Base-by-base conservation (phyloP, 2,329 filamentous ascomycete genomes). In the Alternaria arbusti region DNA sequence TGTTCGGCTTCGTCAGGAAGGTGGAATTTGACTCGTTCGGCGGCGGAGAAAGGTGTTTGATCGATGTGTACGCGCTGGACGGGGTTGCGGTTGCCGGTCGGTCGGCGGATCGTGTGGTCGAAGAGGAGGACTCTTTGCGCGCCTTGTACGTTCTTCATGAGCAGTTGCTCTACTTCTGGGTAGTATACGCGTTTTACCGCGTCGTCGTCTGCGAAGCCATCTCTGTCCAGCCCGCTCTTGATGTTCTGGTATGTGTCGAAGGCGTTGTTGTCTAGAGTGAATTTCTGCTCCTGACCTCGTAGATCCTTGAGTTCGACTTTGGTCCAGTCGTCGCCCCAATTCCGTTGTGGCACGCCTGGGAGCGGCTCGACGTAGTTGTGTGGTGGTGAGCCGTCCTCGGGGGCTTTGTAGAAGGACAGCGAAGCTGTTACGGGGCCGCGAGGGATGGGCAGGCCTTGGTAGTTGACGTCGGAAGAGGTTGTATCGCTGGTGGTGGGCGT, bases 51-150 rank as follows among this genome's bases (percentile, higher is more conserved):
- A 7, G 86, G 80, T 0, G 93, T 96, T 81, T 97, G 94, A 78
- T 97, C 94, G 66, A 97, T 91, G 79, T 97, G 94, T 0, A 91
- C 91, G 44, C 87, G 80, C 12, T 84, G 87, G 0, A 96, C 93
- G 2, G 94, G 93, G 2, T 82, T 84, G 51, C 93, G 87, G n/a
- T 80, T 78, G 0, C 91, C 86, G 57, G 83, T 79, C 0, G 88
- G 86, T 45, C 91, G 87, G n/a, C 94, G 90, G 78, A 97, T 88
- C 8, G 93, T 97, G 82, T 97, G 92, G 83, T 97, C 93, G 81
- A 97, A 97, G 75, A 97, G 82, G 70, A 92, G 83, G 28, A 97
- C 84, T 5, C 86, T 85, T 60, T 87, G 85, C 25, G 87, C 86
- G 57, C 90, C 91, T 0, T 90, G 89, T 15, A 96, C 84, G 61